phyloP scores from a whole-genome alignment of 139 green algal genomes.

The Volvox africanus region DNA sequence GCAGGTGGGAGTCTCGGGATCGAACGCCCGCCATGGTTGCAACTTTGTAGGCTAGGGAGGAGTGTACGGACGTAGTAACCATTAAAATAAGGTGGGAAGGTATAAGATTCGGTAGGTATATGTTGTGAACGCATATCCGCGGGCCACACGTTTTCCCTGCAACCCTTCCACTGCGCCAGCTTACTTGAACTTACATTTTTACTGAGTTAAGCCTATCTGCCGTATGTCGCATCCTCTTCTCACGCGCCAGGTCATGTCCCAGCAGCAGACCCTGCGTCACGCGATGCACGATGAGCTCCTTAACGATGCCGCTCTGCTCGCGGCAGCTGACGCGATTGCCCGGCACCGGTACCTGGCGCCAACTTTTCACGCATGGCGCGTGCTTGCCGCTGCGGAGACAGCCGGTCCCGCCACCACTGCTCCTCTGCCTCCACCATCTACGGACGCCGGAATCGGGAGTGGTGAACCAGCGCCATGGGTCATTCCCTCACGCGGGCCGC shows the following conservation, averaged over 20 bases:
- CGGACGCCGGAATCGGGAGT: background rate
- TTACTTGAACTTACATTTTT: background rate
- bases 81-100: no score
- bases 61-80: no score
- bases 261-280: background rate
- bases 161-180: background rate
- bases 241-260: background rate
- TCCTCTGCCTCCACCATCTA: background rate
- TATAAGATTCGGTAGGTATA: no score
- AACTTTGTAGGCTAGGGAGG: no score
- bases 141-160: no score
- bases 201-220: background rate
- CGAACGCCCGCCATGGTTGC: no score
- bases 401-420: no score
- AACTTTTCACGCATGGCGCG: conserved; percentile 19
- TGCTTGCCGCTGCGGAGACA: background rate
- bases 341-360: conserved; percentile 44
- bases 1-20: background rate
- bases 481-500: background rate
- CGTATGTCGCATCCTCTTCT: background rate
- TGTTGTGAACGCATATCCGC: no score
- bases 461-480: background rate
- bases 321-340: conserved; percentile 6
- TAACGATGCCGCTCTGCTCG: background rate
- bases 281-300: background rate